These are phyloP conservation scores for Clonostachys rosea DNA, from an alignment of 2,329 filamentous ascomycete species.

Conservation along the genomic window DNA sequence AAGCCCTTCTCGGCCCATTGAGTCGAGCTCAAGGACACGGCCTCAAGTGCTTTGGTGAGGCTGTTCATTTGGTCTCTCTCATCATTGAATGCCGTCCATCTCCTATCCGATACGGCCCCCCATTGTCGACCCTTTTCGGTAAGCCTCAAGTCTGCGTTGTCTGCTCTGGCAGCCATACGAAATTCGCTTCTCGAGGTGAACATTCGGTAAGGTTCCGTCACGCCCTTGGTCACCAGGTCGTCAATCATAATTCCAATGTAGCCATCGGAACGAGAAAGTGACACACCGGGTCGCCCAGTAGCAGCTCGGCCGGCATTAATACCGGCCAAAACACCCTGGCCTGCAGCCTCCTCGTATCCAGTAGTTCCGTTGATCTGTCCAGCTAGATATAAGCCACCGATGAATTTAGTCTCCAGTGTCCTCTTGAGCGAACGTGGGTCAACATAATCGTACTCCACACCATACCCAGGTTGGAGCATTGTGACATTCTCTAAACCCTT, in stretches of 20 bases:
- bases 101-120: slow-evolving; percentile 72
- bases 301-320: slow-evolving; percentile 89
- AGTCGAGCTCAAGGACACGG: slow-evolving; percentile 51
- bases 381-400: slow-evolving; percentile 82
- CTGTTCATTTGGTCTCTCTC: slow-evolving; percentile 64
- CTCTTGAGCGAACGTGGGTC: slow-evolving; percentile 83
- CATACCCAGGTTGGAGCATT: slow-evolving; percentile 94
- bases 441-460: slow-evolving; percentile 98
- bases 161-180: slow-evolving; percentile 83
- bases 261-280: slow-evolving; percentile 76
- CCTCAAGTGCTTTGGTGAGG: slow-evolving; percentile 56
- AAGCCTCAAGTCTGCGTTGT: slow-evolving; percentile 88
- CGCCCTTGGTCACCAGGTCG: slow-evolving; percentile 93
- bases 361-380: slow-evolving; percentile 98
- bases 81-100: slow-evolving; percentile 68
- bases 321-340: slow-evolving; percentile 86
- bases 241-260: slow-evolving; percentile 99
- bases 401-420: slow-evolving; percentile 92
- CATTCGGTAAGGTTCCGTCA: slow-evolving; percentile 97
- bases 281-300: slow-evolving; percentile 58
- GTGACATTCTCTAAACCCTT: slow-evolving; percentile 81
- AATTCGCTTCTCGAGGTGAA: slow-evolving; percentile 96
- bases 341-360: slow-evolving; percentile 95
- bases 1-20: slow-evolving; percentile 71
- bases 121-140: slow-evolving; percentile 72